Evolutionary conservation across 2,329 filamentous ascomycete species (phyloP).

Genomic region (Sporothrix phasma): DNA sequence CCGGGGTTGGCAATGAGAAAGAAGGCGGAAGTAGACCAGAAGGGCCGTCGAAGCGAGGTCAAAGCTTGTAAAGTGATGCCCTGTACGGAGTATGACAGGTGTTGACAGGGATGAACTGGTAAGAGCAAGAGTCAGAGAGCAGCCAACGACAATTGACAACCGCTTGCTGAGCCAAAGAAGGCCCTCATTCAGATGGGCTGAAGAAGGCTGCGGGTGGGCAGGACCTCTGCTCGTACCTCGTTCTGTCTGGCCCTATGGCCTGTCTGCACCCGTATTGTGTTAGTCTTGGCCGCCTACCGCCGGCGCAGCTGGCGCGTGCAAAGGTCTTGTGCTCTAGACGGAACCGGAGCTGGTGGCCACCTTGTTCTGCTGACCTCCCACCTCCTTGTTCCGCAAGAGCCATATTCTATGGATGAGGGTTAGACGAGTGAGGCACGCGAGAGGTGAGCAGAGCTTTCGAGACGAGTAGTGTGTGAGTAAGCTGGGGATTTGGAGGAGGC

Average conservation of each 20-base stretch:
- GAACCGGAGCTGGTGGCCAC: not conserved
- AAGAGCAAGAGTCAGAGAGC: not conserved
- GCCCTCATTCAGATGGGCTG: too few relatives aligned
- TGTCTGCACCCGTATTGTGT: not conserved
- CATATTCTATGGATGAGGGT: not conserved
- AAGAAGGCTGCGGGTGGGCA: not conserved
- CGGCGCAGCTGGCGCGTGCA: not conserved
- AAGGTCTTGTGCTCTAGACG: not conserved
- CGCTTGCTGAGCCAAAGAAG: not conserved
- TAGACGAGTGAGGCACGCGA: not conserved
- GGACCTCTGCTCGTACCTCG: not conserved
- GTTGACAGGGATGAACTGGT: not conserved
- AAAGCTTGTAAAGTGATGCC: not conserved
- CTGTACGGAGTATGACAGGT: not conserved
- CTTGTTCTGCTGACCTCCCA: not conserved
- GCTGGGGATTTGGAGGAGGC: not conserved
- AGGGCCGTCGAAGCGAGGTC: too few relatives aligned
- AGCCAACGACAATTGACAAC: not conserved
- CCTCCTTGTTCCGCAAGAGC: not conserved
- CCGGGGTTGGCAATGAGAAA: not conserved
- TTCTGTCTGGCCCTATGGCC: not conserved
- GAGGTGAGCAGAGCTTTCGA: not conserved
- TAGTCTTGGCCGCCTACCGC: not conserved
- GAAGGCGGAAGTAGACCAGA: not conserved
- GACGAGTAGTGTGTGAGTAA: not conserved